Evolutionary conservation across 2,329 filamentous ascomycete genomes (phyloP), one percentile per base, ranked within the genome.

Genomic region (Ambrosiella cleistominuta): DNA sequence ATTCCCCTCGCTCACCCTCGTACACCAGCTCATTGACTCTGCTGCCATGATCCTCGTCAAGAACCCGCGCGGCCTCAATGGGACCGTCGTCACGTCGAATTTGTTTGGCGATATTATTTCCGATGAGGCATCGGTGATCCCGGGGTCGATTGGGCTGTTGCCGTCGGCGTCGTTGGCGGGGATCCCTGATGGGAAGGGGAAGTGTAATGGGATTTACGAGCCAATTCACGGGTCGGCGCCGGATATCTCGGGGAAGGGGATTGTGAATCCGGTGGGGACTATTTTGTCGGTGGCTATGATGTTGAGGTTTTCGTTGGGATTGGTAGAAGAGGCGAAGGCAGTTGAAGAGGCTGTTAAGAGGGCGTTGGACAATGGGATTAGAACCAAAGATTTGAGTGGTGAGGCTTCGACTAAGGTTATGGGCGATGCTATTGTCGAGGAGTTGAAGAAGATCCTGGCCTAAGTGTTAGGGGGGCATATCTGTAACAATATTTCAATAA

Each of bases 31-130:
- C 55, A 95, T 97, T 68, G 91, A 97, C 73, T 88, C 82, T 59
- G 91, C 91, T n/a, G 91, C 91, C 63, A 96, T 97, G 90, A 75
- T 96, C 65, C 88, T 97, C 85, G 80, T 97, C 67, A 96, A 95
- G 83, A 91, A 90, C 72, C 91, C 91, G 8, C 77, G 83, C 9
- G 80, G 82, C 19, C 76, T 97, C 57, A 97, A 96, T 69, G 93
- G 91, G 57, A 82, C 97, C 40, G 80, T 97, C 52, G 83, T 97
- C 63, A 95, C 90, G 11, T 90, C 85, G 75, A 98, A 97, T 71
- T 69, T 97, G 64, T 95, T 95, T 68, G 93, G 91, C 62, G 91
- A 97, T 70, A 97, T 97, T 68, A 89, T 98, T 67, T 87, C 81
- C 67, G 91, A 97, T 68, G 91, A 97, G 77, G 90, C 91, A 3